Percentiles rank a stretch among this genome's conserved stretches.
Evolutionary conservation across 1,139 yeast species (phyloP).

Genomic region (Taiozyma sp.): DNA sequence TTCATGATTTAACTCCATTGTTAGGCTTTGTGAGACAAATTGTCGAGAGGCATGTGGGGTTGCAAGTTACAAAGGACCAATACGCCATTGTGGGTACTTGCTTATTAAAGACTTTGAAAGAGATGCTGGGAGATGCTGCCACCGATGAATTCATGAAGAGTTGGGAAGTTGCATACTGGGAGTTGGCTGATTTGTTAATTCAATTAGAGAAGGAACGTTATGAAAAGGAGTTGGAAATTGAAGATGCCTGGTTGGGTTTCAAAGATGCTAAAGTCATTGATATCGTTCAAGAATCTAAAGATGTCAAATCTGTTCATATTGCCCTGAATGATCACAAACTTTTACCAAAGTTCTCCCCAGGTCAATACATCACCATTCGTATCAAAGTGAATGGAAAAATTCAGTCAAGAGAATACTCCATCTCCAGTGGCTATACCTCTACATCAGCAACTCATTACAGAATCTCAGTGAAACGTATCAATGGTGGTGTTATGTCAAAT

Average conservation of each 20-base stretch:
- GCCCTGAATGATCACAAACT: constrained; percentile 37
- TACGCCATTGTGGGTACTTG: constrained; percentile 61
- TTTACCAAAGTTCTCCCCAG: constrained; percentile 39
- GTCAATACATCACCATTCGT: constrained; percentile 60
- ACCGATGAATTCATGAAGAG: constrained; percentile 54
- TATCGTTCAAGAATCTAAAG: constrained; percentile 39
- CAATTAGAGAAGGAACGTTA: constrained; percentile 49
- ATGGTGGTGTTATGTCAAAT: constrained; percentile 50
- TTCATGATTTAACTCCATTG: constrained; percentile 54
- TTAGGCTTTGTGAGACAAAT: constrained; percentile 54
- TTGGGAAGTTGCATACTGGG: constrained; percentile 65
- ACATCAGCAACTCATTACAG: constrained; percentile 34
- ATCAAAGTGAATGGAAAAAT: constrained; percentile 32
- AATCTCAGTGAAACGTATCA: constrained; percentile 49
- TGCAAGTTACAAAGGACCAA: constrained; percentile 57
- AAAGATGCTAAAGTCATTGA: constrained; percentile 44
- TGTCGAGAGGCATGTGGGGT: constrained; percentile 62
- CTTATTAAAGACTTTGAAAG: constrained; percentile 48
- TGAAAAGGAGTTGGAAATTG: constrained; percentile 25
- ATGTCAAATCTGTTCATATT: constrained; percentile 50
- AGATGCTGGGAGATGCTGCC: constrained; percentile 55
- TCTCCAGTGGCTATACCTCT: constrained; percentile 33
- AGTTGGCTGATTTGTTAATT: constrained; percentile 58
- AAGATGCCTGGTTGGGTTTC: constrained; percentile 51
- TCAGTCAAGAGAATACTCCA: constrained; percentile 48